Evolutionary conservation across 208 protist species (phyloP).

Genomic region (Novymonas esmeraldas): DNA sequence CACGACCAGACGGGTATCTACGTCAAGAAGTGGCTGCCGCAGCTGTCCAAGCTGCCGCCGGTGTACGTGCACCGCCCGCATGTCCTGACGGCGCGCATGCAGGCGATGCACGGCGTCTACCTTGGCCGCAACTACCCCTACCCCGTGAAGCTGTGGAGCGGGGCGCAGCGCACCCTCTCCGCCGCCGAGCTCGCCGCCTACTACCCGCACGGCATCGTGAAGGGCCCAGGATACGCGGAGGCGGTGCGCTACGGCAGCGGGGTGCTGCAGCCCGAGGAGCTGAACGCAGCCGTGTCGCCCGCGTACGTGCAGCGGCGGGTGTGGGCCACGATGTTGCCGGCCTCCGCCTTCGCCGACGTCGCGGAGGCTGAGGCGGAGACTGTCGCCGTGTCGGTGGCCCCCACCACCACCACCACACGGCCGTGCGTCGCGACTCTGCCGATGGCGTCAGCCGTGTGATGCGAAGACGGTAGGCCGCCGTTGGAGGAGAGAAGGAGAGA

Average conservation of each 20-base stretch:
- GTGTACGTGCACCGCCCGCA: constrained; percentile 92
- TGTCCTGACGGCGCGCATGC: constrained; percentile 84
- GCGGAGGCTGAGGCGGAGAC: constrained; percentile 12
- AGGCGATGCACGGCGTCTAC: constrained; percentile 82
- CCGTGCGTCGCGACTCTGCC: too few species aligned
- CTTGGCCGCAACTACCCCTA: constrained; percentile 89
- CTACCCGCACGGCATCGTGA: constrained; percentile 40
- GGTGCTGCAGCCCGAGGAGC: constrained; percentile 72
- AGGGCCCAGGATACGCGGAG: constrained; percentile 72
- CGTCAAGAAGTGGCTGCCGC: constrained; percentile 89
- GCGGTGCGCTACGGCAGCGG: constrained; percentile 65
- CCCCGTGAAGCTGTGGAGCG: constrained; percentile 91
- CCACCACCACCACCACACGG: not conserved
- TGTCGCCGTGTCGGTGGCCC: not conserved
- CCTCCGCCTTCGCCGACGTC: constrained; percentile 29
- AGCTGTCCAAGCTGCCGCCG: constrained; percentile 83
- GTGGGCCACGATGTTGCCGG: constrained; percentile 48
- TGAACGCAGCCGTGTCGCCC: constrained; percentile 35
- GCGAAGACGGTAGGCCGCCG: too few species aligned
- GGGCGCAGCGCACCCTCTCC: constrained; percentile 60
- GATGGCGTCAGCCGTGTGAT: too few species aligned
- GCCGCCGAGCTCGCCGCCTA: constrained; percentile 62
- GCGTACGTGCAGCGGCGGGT: constrained; percentile 26
- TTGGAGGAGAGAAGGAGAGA: too few species aligned
- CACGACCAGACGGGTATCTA: constrained; percentile 92